phyloP scores from a whole-genome alignment of 2,329 filamentous ascomycete genomes.

The Colletotrichum echinochloae region DNA sequence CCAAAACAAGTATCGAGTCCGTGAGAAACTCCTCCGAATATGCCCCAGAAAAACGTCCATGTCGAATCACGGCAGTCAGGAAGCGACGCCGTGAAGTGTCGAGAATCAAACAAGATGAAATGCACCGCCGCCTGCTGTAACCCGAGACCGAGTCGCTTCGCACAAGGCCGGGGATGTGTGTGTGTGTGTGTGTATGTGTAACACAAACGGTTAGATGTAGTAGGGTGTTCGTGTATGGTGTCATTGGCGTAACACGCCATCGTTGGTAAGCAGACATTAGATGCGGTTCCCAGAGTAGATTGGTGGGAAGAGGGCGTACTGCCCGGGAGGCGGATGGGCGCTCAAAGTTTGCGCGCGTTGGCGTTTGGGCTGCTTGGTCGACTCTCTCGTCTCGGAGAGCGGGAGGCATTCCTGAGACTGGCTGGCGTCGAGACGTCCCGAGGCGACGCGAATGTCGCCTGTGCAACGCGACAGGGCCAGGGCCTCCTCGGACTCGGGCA shows the following conservation, averaged over 20 bases:
- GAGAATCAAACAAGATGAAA: constrained; percentile 7
- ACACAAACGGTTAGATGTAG: background rate
- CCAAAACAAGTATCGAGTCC: constrained; percentile 14
- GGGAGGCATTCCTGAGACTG: constrained; percentile 48
- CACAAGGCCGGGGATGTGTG: background rate
- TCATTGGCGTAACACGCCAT: background rate
- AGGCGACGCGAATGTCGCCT: constrained; percentile 30
- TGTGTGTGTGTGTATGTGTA: background rate
- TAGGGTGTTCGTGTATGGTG: background rate
- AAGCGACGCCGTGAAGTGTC: constrained; percentile 19
- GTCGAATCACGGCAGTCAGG: constrained; percentile 12
- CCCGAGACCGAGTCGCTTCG: constrained; percentile 8
- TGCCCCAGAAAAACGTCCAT: constrained; percentile 27
- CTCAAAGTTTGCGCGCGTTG: constrained; percentile 60
- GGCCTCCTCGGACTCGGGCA: constrained; percentile 37
- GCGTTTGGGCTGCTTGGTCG: constrained; percentile 48
- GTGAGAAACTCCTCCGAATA: constrained; percentile 23
- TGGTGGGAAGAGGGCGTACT: constrained; percentile 60
- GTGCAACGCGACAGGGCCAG: constrained; percentile 31
- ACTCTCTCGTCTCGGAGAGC: constrained; percentile 48
- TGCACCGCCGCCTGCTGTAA: constrained; percentile 25
- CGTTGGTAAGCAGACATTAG: constrained; percentile 39
- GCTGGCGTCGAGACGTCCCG: constrained; percentile 28
- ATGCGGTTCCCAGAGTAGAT: constrained; percentile 49
- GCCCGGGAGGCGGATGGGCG: constrained; percentile 58